Base-by-base conservation (phyloP, 2,329 filamentous ascomycete genomes). In the Epichloe gansuensis region DNA sequence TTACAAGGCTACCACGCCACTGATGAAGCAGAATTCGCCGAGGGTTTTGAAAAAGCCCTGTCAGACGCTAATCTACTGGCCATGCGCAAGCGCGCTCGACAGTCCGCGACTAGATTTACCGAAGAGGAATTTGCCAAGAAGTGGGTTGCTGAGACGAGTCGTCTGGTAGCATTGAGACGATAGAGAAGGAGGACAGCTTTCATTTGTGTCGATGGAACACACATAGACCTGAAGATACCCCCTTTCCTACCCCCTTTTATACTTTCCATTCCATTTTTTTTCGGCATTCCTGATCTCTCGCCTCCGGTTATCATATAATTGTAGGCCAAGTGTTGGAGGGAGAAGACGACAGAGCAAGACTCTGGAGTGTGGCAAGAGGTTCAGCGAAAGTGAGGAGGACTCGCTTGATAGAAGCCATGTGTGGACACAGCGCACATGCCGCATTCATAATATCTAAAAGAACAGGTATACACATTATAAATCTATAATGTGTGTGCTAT, bases 31-130 rank as follows among this genome's bases (percentile, higher is more conserved):
- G 85, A 95, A 54, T 98, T 94, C 64, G 89, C 91, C 0, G 73
- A 80, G 11, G 87, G 80, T 0, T 98, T 89, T 63, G 81, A 84
- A 56, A 80, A 85, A 63, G 91, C 89, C 0, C 70, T 97, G 6
- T 77, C 77, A 0, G 71, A 93, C 4, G 73, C 81, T 13, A 80
- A 95, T 55, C 85, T 84, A 21, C 68, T 90, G 15, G 81, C 79
- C 0, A 87, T 95, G 74, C 78, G 93, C 23, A 67, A 76, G 35
- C 75, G 91, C 53, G 91, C 93, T 0, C 77, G 89, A 39, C 73
- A 78, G 59, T 95, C 88, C 5, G 87, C 90, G 1, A 78, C 80
- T 68, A 74, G 93, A 46, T 98, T 98, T 64, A 90, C 87, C 0
- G 91, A 96, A 62, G 82, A 85, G 60, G 86, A 85, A 54, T 98